Base-by-base conservation (phyloP, 306 rosid genomes). In the Malus orientalis region DNA sequence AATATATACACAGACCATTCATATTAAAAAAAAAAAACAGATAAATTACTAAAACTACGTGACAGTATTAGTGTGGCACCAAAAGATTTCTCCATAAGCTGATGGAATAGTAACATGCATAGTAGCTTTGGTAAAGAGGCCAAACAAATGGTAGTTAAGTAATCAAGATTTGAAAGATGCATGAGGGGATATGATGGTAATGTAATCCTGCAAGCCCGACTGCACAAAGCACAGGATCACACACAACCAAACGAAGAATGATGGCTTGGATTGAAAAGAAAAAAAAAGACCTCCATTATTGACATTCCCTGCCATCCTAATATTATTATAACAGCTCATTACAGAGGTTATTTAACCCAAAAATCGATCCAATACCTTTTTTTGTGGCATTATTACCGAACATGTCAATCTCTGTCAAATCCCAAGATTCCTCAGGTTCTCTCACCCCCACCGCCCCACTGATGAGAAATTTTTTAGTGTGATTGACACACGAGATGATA, bases 161-260 rank as follows among this genome's bases (percentile, higher is more conserved):
- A 15, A 33, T 61, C 47, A 61, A 29, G 38, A 61, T 61, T 13
- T 61, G 36, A 27, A 47, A 61, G 30, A 13, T 25, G 25, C n/a
- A 15, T 30, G 78, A 67, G 44, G n/a, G 27, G 73, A 79, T 32
- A 55, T 65, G 59, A 71, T 27, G 27, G 51, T 53, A 14, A 70
- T 53, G 36, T 82, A 73, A 40, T 62, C 69, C 86, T 32, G 36
- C 29, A 66, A 5, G 38, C 60, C 84, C 69, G 86, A 87, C 92
- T 82, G 93, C 92, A 87, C 93, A 87, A 75, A 92, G 91, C 97
- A 90, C 92, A 86, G 38, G 62, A 77, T 27, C 49, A 38, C 83
- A 70, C 74, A 84, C 64, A 84, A 76, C 76, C 86, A 81, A 82
- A 83, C 81, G 82, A 80, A 29, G 75, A 61, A 85, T 85, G 86